Evolutionary conservation across 2,329 filamentous ascomycete genomes (phyloP), one percentile per base, ranked within the genome.

Genomic region (Claviceps cyperi): DNA sequence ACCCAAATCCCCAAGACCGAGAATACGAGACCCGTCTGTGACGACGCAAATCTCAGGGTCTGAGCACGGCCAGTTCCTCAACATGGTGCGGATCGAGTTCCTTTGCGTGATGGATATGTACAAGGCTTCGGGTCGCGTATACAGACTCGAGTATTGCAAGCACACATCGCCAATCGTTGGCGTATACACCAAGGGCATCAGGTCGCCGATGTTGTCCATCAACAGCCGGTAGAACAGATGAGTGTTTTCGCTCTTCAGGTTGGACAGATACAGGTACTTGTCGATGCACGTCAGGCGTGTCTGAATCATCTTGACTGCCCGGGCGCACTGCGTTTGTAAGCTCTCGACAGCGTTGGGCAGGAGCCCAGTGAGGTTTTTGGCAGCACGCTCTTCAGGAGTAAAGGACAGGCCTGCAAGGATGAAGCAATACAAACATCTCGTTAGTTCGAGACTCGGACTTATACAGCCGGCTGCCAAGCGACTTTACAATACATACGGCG

Each of bases 101-200:
- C 86, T 83, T 73, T 98, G 91, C 69, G 88, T 86, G 69, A 87
- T 96, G 53, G 90, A 96, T 56, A 98, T 86, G 73, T 97, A 98
- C 69, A 97, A 78, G 56, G 85, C 89, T 75, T 97, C 92, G 21
- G 92, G 90, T 58, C 90, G 85, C 53, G 90, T 94, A 74, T 94
- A 97, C 59, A 97, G 80, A 60, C 91, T 88, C 39, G 90, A 95
- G 80, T 94, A 98, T 69, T 91, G 84, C 64, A 95, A 75, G 72
- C 92, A 98, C 57, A 94, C 92, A 66, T 97, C 91, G 61, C 92
- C 92, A 60, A 98, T 89, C 62, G 86, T 90, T 44, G 86, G 86
- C 17, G 86, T 92, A 72, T 92, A 92, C 60, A 92, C 86, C 56
- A 91, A 72, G 46, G 86, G 86, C 70, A 88, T 90, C 57, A 91